These are phyloP conservation scores for Cordyceps militaris DNA, from an alignment of 2,329 filamentous ascomycete genomes.

Conservation along the genomic window DNA sequence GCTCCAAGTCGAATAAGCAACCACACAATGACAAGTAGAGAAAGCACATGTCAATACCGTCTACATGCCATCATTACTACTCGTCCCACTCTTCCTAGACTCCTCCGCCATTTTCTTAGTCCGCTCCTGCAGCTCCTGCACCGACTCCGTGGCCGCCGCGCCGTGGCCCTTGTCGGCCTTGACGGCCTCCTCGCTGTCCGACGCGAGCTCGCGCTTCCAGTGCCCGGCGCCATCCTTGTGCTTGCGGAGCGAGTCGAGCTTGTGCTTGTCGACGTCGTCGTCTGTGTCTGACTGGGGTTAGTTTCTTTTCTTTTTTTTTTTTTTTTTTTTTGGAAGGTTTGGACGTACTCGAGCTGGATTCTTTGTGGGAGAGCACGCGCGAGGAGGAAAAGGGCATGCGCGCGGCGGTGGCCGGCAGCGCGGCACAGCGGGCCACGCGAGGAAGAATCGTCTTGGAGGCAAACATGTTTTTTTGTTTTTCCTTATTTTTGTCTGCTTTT, in stretches of 20 bases:
- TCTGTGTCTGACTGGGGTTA: conserved; percentile 24
- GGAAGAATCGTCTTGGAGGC: conserved; percentile 2
- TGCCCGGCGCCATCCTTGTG: conserved; percentile 62
- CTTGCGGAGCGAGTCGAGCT: conserved; percentile 56
- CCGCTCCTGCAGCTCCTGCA: conserved; percentile 48
- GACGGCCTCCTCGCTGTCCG: conserved; percentile 71
- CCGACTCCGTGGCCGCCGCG: conserved; percentile 25
- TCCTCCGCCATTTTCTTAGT: conserved; percentile 46
- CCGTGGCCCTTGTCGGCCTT: conserved; percentile 48
- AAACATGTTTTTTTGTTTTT: not conserved
- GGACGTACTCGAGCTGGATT: conserved; percentile 11
- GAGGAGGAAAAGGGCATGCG: conserved; percentile 1
- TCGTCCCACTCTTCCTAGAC: not conserved
- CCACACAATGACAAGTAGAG: too few species aligned
- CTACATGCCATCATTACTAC: not conserved
- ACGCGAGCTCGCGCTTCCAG: conserved; percentile 73
- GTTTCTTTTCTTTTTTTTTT: not conserved
- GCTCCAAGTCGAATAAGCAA: too few species aligned
- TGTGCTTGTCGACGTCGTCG: conserved; percentile 48
- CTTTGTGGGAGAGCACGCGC: conserved; percentile 5
- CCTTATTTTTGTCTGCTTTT: not conserved
- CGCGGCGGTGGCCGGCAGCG: not conserved
- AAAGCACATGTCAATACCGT: not conserved
- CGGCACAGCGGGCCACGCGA: conserved; percentile 1
- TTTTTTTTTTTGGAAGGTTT: not conserved